These are phyloP conservation scores for Ceratocystiopsis sp. DNA, from an alignment of 2,329 filamentous ascomycete genomes.

Conservation along the genomic window DNA sequence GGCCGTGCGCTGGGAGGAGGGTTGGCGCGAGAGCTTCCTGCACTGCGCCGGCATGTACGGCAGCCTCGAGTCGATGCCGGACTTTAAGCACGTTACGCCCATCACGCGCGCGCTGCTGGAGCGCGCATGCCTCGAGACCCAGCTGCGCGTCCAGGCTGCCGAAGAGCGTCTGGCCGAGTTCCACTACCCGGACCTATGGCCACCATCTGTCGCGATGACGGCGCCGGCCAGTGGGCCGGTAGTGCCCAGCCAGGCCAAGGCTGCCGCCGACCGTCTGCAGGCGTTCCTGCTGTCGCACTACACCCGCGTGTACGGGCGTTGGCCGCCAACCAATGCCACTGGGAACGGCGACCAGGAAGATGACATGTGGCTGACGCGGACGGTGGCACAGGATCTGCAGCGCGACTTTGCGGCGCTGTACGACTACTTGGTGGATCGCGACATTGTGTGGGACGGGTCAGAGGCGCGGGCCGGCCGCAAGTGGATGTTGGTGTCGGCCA, in stretches of 20 bases:
- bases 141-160: conserved; percentile 43
- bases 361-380: conserved; percentile 44
- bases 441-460: conserved; percentile 46
- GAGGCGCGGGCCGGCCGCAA: conserved; percentile 45
- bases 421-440: conserved; percentile 52
- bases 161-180: conserved; percentile 45
- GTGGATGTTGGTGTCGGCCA: conserved; percentile 42
- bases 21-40: conserved; percentile 50
- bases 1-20: conserved; percentile 45
- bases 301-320: conserved; percentile 35
- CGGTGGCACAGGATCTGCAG: conserved; percentile 38
- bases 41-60: conserved; percentile 49
- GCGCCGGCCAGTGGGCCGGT: conserved; percentile 15
- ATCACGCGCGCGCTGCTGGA: conserved; percentile 48
- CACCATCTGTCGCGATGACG: conserved; percentile 16
- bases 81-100: conserved; percentile 41
- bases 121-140: conserved; percentile 41
- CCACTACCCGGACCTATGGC: conserved; percentile 46
- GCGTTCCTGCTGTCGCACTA: conserved; percentile 45
- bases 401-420: conserved; percentile 52
- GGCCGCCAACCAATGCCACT: conserved; percentile 28
- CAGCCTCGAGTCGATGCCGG: conserved; percentile 31
- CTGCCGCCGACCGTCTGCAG: conserved; percentile 41
- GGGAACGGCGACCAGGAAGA: conserved; percentile 17
- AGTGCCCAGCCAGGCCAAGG: conserved; percentile 24